Base-by-base conservation (phyloP, 2,329 filamentous ascomycete species). In the Ceratocystis alfenasii region DNA sequence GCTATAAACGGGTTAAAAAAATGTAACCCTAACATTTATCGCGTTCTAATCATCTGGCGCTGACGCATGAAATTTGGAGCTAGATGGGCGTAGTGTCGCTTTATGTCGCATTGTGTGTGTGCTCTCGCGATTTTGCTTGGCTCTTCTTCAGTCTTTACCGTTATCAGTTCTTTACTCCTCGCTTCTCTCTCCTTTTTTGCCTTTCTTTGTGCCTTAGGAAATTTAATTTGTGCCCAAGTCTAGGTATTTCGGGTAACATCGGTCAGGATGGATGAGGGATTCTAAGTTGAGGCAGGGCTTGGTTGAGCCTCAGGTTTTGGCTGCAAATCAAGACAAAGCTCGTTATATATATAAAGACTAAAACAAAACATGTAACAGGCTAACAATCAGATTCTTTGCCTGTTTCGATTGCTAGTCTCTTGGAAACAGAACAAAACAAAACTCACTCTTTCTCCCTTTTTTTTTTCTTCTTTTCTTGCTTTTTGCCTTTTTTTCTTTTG, bases 161-260 rank as follows among this genome's bases (percentile, higher is more conserved):
- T 41, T 33, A 33, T 33, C 2, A 33, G 30, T 33, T 41, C 10
- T 41, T 5, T 12, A 15, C 10, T 41, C 36, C 36, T 41, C 10
- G 36, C 10, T 41, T 41, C 36, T 41, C 36, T 41, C 36, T 5
- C 36, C 36, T 15, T 41, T 41, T 41, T 41, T 15, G 36, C 12
- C 36, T 5, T 3, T 41, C 33, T 36, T 36, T 59, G 17, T 59
- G 25, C 30, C 55, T 36, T 22, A 5, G 48, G n/a, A 22, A 22
- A 53, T n/a, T 20, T 25, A 20, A n/a, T 67, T 66, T 2, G 69
- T 68, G 1, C 68, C 65, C 0, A 70, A 67, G 0, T 73, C 72
- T 53, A 75, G 76, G 44, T 76, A 53, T 53, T 53, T 53, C 25
- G 22, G 48, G 48, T 74, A 2, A 76, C 67, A 59, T n/a, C 25